A percentile compares a stretch with the other conserved stretches of the same genome.
phyloP scores from a whole-genome alignment of 2,329 filamentous ascomycete species.

The Geosmithia morbida region DNA sequence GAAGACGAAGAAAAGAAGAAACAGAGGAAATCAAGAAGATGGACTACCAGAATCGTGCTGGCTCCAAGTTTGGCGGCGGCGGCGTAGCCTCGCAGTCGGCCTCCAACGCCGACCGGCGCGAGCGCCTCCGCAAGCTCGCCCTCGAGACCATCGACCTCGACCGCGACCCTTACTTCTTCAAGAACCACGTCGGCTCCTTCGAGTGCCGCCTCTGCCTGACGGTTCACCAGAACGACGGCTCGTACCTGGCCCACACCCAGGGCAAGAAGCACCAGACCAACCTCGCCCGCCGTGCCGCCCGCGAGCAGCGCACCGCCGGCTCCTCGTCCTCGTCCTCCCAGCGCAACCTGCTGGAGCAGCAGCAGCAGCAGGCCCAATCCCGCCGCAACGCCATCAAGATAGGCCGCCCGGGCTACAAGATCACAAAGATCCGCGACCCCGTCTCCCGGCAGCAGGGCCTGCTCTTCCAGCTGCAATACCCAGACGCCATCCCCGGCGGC shows the following conservation, averaged over 20 bases:
- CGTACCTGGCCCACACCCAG: constrained; percentile 96
- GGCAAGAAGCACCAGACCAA: constrained; percentile 99
- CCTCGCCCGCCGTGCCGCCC: constrained; percentile 85
- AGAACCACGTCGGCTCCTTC: constrained; percentile 96
- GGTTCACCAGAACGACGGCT: constrained; percentile 97
- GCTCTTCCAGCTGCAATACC: constrained; percentile 93
- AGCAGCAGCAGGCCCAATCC: constrained; percentile 42
- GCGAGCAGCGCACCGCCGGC: constrained; percentile 53
- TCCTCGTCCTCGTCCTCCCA: constrained; percentile 44
- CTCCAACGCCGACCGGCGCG: constrained; percentile 91
- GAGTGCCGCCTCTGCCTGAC: constrained; percentile 95
- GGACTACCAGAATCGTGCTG: constrained; percentile 81
- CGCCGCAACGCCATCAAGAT: constrained; percentile 86
- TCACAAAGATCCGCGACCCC: constrained; percentile 88
- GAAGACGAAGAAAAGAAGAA: too few species aligned
- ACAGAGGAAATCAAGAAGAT: constrained; percentile 27
- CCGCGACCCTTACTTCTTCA: constrained; percentile 99
- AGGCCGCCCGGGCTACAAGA: constrained; percentile 90
- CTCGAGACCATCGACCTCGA: constrained; percentile 98
- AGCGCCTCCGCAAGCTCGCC: constrained; percentile 92
- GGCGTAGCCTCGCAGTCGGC: constrained; percentile 88
- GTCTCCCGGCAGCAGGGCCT: constrained; percentile 78
- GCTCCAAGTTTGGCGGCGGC: constrained; percentile 95
- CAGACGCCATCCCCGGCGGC: constrained; percentile 63
- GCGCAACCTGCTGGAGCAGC: constrained; percentile 57